Percentiles rank a stretch among this genome's conserved stretches.
Evolutionary conservation across 2,329 filamentous ascomycete genomes (phyloP).

Genomic region (Rhynchosporium graminicola): DNA sequence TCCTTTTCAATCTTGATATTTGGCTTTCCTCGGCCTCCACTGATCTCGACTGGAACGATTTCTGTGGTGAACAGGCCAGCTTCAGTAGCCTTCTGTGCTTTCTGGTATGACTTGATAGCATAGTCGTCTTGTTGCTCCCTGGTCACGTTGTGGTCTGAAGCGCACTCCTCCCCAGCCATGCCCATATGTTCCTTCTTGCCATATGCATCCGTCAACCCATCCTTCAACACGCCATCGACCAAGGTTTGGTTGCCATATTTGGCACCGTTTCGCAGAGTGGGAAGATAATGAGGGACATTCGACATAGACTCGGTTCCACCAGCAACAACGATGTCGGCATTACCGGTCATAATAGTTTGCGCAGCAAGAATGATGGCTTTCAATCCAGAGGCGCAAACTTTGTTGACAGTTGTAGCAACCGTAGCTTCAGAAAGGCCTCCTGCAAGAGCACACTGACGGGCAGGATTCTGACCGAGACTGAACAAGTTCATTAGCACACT

Average conservation of each 20-base stretch:
- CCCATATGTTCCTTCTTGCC: constrained; percentile 96
- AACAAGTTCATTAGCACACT: background rate
- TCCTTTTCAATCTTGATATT: constrained; percentile 77
- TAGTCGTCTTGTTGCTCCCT: constrained; percentile 92
- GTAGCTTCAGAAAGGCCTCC: constrained; percentile 81
- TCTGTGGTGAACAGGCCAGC: constrained; percentile 79
- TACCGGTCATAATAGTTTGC: constrained; percentile 97
- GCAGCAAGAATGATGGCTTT: constrained; percentile 94
- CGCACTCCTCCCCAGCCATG: constrained; percentile 87
- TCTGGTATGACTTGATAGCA: constrained; percentile 92
- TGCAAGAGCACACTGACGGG: constrained; percentile 87
- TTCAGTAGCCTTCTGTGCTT: constrained; percentile 83
- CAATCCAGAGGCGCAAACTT: constrained; percentile 93
- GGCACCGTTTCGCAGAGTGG: constrained; percentile 78
- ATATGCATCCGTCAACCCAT: constrained; percentile 92
- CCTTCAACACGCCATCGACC: constrained; percentile 89
- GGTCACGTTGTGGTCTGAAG: constrained; percentile 75
- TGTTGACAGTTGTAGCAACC: constrained; percentile 94
- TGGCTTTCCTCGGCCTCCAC: constrained; percentile 88
- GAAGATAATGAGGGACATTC: constrained; percentile 94
- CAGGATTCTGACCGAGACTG: constrained; percentile 93
- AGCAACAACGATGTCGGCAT: constrained; percentile 87
- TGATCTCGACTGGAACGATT: constrained; percentile 87
- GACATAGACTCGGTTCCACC: constrained; percentile 99
- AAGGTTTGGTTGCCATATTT: constrained; percentile 93